Base-by-base conservation (phyloP, 2,329 filamentous ascomycete species). In the Ceratocystis harringtonii region DNA sequence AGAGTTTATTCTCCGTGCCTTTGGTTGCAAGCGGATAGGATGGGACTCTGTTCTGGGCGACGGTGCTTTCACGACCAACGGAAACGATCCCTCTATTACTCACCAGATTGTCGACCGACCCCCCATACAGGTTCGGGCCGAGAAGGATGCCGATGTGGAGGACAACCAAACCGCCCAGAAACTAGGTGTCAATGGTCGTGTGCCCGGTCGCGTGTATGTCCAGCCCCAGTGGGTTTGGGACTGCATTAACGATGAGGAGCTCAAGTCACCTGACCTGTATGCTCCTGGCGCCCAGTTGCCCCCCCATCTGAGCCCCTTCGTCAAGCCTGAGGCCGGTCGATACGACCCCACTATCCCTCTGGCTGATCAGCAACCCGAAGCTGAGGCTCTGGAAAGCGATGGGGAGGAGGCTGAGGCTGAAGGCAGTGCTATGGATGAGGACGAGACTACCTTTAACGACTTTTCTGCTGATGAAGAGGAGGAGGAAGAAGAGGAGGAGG, bases 141-240 rank as follows among this genome's bases (percentile, higher is more conserved):
- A 79, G 41, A 78, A 80, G 65, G 76, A 79, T 61, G 36, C 12
- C n/a, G 30, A 63, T 57, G 78, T 70, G 32, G 81, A 82, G 69
- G 84, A 86, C 70, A 86, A 81, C 75, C 84, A 83, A 76, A 88
- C 79, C 68, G 78, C 77, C 61, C 82, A 81, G 73, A 83, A 80
- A 73, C 76, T 85, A 65, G 78, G 74, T 30, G 75, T 75, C 67
- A 88, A 89, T 71, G 84, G 84, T 69, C 85, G 91, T 68, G 87
- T 97, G 68, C 91, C 92, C n/a, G 92, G 92, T 44, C 83, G 94
- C 69, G 90, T 85, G 69, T 99, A 99, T 71, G 78, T 99, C 65
- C 94, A 99, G 78, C 94, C 94, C 22, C 94, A 99, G 74, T 99
- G 95, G 92, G 85, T 99, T 3, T 99, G 94, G 94, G 94, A 99